A percentile compares a stretch with the other conserved stretches of the same genome.
These are phyloP conservation scores for Sporothrix brasiliensis DNA, from an alignment of 2,329 filamentous ascomycete species.

Conservation along the genomic window DNA sequence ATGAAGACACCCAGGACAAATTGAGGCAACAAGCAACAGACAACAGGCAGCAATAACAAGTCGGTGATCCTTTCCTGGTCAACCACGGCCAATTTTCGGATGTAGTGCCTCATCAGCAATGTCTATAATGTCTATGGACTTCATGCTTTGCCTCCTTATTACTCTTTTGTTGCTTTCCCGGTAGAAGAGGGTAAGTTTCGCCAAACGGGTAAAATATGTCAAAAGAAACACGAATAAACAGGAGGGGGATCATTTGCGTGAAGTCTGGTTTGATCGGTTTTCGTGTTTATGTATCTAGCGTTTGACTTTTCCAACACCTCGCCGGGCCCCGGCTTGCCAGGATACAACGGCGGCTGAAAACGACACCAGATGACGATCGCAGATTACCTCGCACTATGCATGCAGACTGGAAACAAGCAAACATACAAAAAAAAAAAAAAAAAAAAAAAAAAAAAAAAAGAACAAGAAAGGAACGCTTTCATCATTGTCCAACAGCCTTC, in stretches of 20 bases:
- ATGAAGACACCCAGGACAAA: background rate
- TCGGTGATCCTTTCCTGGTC: background rate
- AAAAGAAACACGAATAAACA: background rate
- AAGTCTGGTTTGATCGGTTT: background rate
- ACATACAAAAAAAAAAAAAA: background rate
- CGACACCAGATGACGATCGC: background rate
- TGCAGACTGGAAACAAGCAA: background rate
- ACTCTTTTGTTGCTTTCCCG: background rate
- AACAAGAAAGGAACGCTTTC: background rate
- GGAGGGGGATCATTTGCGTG: background rate
- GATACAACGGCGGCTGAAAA: background rate
- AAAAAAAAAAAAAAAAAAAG: too few species aligned
- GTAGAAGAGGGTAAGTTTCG: background rate
- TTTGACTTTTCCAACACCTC: background rate
- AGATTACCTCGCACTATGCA: constrained; percentile 15
- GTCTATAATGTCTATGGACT: background rate
- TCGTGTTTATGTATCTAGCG: background rate
- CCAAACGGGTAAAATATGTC: background rate
- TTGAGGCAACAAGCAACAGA: background rate
- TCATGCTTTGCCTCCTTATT: background rate
- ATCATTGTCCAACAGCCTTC: constrained; percentile 2
- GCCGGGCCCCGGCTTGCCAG: background rate
- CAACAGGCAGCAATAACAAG: background rate
- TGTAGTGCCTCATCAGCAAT: background rate
- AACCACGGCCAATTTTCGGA: background rate